These are phyloP conservation scores for Jimgerdemannia lactiflua DNA, from an alignment of 192 early-diverging fungal species.

Conservation along the genomic window DNA sequence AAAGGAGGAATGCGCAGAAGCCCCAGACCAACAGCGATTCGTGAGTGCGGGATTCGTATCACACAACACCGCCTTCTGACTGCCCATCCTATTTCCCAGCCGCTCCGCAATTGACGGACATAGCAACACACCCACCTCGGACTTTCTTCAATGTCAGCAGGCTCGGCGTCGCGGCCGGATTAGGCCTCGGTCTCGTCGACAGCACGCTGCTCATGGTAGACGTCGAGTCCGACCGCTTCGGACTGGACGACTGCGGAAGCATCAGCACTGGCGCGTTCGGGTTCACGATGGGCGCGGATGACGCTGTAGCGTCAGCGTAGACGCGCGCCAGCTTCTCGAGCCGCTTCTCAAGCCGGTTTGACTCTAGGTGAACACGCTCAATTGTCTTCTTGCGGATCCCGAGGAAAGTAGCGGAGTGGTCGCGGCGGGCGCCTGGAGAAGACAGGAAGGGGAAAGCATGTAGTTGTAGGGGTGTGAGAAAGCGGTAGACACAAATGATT, in stretches of 20 bases:
- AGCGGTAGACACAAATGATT: too few species aligned
- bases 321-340: slow-evolving; percentile 53
- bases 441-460: neutral
- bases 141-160: neutral
- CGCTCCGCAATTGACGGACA: too few species aligned
- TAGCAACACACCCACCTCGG: neutral
- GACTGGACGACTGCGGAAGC: neutral
- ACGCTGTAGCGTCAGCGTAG: neutral
- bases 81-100: too few species aligned
- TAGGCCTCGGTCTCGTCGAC: neutral
- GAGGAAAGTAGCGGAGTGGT: slow-evolving; percentile 47
- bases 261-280: neutral
- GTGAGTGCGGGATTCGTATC: too few species aligned
- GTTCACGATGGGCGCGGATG: neutral
- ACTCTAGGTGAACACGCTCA: slow-evolving; percentile 61
- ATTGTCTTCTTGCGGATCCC: slow-evolving; percentile 47
- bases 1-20: too few species aligned
- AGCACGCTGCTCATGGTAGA: neutral
- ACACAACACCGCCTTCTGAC: too few species aligned
- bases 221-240: neutral
- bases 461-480: neutral
- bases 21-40: too few species aligned
- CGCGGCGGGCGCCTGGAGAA: slow-evolving; percentile 27
- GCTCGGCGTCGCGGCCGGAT: neutral
- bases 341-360: slow-evolving; percentile 70